Conservation (phyloP, 306 rosid species). For the Sesbania bispinosa region DNA sequence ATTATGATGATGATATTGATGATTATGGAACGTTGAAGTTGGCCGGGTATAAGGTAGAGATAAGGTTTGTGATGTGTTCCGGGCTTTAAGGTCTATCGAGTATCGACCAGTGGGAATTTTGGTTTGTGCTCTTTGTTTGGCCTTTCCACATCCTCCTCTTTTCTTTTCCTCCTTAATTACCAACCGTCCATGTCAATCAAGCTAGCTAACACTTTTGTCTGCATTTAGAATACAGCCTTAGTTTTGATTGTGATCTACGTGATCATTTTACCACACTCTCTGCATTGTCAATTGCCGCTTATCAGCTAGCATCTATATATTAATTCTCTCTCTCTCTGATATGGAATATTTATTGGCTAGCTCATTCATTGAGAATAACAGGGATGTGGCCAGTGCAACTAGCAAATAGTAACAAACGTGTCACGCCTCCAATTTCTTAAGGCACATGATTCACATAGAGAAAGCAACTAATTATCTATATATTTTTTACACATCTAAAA, state of each 20-base stretch:
- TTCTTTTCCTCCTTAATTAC: conserved; percentile 35
- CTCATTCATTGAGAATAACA: background rate
- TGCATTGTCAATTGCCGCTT: conserved; percentile 4
- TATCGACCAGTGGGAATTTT: conserved; percentile 45
- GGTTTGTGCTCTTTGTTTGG: conserved; percentile 57
- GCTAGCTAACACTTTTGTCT: conserved; percentile 48
- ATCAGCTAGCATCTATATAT: conserved; percentile 10
- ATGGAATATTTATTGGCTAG: too few relatives aligned
- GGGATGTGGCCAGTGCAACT: background rate
- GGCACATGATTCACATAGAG: background rate
- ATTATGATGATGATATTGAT: conserved; percentile 16
- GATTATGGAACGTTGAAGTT: conserved; percentile 36
- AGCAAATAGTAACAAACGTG: conserved; percentile 3
- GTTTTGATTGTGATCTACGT: conserved; percentile 27
- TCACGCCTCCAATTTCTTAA: background rate
- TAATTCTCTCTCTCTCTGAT: background rate
- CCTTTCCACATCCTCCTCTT: conserved; percentile 34
- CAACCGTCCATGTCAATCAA: conserved; percentile 50
- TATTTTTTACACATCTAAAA: background rate
- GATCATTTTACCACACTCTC: conserved; percentile 28
- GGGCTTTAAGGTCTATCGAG: conserved; percentile 59
- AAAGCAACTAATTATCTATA: background rate
- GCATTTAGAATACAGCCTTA: conserved; percentile 23
- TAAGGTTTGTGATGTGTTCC: conserved; percentile 72
- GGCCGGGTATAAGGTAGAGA: conserved; percentile 47